Evolutionary conservation across 176 grass and related monocot species (phyloP), one percentile per base, ranked within the genome.

Genomic region (Bonia amplexicaulis): DNA sequence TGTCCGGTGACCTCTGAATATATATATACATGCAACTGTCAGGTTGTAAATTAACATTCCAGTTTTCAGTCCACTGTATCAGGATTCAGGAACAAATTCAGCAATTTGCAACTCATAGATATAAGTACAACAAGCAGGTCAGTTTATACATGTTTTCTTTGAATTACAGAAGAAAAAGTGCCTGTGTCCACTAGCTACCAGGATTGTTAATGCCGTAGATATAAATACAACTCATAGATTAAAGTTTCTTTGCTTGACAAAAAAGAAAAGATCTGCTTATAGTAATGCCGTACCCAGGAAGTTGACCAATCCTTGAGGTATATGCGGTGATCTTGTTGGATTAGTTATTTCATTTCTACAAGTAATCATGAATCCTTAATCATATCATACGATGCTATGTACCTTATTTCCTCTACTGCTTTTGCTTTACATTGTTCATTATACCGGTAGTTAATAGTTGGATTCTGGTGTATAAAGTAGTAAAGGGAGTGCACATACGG

Each of bases 381-480:
- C 86, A 82, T 88, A 40, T 10, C 79, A 51, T 68, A 60, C 72
- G 49, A 69, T 76, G 67, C 49, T 12, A 7, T 53, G 48, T 81
- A 55, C 78, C 64, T 85, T 58, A 69, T 85, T 73, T 80, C 19
- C 46, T 17, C 27, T 40, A 29, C 59, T 40, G 39, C 25, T 49
- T 80, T 46, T 19, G 63, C 63, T 72, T 80, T 76, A 77, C 51
- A 82, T 77, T 77, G 86, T 62, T 77, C 86, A 88, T 88, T 82
- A 88, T 88, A 77, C 51, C 72, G 79, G 86, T 82, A 5, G 86
- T 88, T 82, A 61, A 61, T 70, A 70, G 78, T 87, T 75, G 85
- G 60, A 81, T 80, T 66, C n/a, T 66, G 69, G 35, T 87, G 70
- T 66, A 80, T 31, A 55, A 87, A 87, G 69, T 47, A 45, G 39